Evolutionary conservation across 192 early-diverging fungal species (phyloP), one percentile per base, ranked within the genome.

Genomic region (Coemansia sp.): DNA sequence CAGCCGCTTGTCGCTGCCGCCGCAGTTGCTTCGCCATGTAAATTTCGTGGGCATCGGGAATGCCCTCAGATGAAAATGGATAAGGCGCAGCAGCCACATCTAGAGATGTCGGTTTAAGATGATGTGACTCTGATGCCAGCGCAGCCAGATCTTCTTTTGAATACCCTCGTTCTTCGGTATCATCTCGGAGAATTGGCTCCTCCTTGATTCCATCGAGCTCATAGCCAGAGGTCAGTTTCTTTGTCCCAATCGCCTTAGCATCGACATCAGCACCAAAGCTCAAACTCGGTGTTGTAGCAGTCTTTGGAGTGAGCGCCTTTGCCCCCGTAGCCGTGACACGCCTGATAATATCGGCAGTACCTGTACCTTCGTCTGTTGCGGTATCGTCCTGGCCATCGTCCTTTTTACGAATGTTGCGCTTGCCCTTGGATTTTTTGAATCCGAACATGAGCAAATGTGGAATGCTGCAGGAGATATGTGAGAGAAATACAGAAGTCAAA

Each of bases 1-100:
- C 28, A 5, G 59, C 77, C 9, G 71, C 71, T 39, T 70, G 77
- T 28, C 71, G 64, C 33, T 79, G 71, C n/a, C 69, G 60, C 23
- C 77, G 77, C 36, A 79, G 62, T 39, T 67, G 73, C 23, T 79
- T 79, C 5, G 77, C 77, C 68, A 74, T 46, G 28, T 70, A 71
- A 24, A 79, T 79, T 4, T 79, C 68, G 42, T 79, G 71, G 1
- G 77, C 68, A 48, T 79, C 50, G 9, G 77, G 77, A 35, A 79
- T 66, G 3, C 69, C 77, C 1, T 71, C 77, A 3, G 13, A 40
- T 39, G 77, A 36, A 67, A 79, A 79, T 10, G 77, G 77, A 46
- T 79, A 79, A 21, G 34, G 26, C 14, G 37, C 10, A n/a, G 16
- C 18, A 14, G 39, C 55, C 36, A 40, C 58, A 7, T 9, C 62